These are phyloP conservation scores for Asterochloris erici DNA, from an alignment of 139 green algal species.

Conservation along the genomic window DNA sequence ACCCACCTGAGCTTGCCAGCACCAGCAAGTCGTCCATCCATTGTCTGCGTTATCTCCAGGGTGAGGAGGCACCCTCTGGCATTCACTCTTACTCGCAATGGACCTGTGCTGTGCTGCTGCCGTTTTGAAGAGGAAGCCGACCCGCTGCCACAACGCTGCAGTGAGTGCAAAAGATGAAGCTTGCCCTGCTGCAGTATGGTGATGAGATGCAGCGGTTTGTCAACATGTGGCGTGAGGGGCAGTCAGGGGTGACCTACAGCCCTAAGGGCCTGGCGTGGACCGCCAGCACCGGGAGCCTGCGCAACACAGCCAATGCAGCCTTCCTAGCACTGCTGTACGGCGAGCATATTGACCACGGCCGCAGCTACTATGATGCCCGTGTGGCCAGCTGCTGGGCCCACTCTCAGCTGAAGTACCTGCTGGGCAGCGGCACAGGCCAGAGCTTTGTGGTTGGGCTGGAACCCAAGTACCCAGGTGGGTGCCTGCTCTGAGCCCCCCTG, in stretches of 20 bases:
- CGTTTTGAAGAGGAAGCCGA: neutral
- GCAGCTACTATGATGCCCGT: neutral
- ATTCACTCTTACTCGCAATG: neutral
- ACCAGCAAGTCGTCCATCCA: too few relatives aligned
- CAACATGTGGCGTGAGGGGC: slow-evolving; percentile 20
- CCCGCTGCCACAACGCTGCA: neutral
- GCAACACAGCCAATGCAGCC: slow-evolving; percentile 50
- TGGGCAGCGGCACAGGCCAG: slow-evolving; percentile 36
- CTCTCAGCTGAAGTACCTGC: slow-evolving; percentile 49
- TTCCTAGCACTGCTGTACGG: slow-evolving; percentile 29
- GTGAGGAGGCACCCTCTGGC: neutral
- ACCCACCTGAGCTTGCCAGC: too few relatives aligned
- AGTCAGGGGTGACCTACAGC: slow-evolving; percentile 1
- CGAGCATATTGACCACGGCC: neutral
- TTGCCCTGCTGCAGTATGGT: slow-evolving; percentile 4
- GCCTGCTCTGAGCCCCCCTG: slow-evolving; percentile 44
- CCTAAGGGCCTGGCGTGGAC: slow-evolving; percentile 12
- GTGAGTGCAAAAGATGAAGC: neutral
- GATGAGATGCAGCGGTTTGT: slow-evolving; percentile 14
- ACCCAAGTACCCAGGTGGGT: slow-evolving; percentile 36
- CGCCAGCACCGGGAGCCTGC: slow-evolving; percentile 28
- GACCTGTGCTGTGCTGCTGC: too few relatives aligned
- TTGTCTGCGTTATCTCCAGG: neutral
- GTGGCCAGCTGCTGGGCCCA: slow-evolving; percentile 55
- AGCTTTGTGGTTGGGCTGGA: slow-evolving; percentile 44